phyloP scores from a whole-genome alignment of 1,284 basidiomycete species.

The Tilletia walkeri region DNA sequence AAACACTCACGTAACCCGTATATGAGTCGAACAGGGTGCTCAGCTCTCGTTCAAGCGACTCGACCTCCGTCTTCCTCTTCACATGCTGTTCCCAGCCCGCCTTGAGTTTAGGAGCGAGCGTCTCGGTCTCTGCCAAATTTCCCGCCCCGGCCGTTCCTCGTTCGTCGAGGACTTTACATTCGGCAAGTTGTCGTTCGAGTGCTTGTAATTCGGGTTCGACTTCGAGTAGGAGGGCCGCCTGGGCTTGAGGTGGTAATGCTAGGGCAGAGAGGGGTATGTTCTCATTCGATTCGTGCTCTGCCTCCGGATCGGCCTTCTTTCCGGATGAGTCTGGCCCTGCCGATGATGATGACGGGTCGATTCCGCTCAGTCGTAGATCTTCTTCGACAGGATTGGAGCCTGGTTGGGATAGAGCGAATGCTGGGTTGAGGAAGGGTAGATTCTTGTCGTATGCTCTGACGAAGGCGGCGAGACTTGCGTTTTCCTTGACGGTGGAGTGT shows the following conservation, averaged over 20 bases:
- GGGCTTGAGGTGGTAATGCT: slow-evolving; percentile 4
- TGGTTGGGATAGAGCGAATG: not conserved
- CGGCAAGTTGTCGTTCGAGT: not conserved
- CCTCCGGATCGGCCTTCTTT: not conserved
- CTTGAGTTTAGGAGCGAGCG: slow-evolving; percentile 5
- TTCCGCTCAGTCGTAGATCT: not conserved
- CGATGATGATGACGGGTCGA: not conserved
- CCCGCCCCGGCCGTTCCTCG: not conserved
- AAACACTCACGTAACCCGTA: not conserved
- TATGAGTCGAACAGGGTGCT: not conserved
- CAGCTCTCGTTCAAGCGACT: not conserved
- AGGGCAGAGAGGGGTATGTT: not conserved
- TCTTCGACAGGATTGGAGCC: slow-evolving; percentile 9
- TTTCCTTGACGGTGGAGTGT: slow-evolving; percentile 16
- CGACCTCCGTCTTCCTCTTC: slow-evolving; percentile 6
- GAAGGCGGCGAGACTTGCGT: slow-evolving; percentile 11
- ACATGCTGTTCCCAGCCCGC: not conserved
- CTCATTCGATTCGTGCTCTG: not conserved
- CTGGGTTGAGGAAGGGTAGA: not conserved
- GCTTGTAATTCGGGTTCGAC: not conserved
- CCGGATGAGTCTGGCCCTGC: not conserved
- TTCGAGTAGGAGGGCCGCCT: slow-evolving; percentile 14
- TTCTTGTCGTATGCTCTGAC: slow-evolving; percentile 11
- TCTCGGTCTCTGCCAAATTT: not conserved
- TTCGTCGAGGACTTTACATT: slow-evolving; percentile 12